These are phyloP conservation scores for Urostyla sp. DNA, from an alignment of 73 alveolate species.

Conservation along the genomic window DNA sequence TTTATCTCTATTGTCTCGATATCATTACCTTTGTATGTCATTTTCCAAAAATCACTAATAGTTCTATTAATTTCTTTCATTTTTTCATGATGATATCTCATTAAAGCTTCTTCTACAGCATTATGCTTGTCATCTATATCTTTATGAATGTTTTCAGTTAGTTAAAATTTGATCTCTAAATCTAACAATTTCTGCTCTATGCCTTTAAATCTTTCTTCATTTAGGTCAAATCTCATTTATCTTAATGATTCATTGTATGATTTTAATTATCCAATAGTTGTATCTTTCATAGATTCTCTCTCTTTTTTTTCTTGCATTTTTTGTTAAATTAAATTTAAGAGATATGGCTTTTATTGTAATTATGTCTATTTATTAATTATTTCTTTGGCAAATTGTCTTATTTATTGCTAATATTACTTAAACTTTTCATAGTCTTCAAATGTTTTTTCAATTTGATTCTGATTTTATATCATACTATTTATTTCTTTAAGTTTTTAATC, in stretches of 20 bases:
- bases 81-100: conserved; percentile 94
- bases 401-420: neutral
- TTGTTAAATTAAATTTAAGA: neutral
- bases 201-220: conserved; percentile 14
- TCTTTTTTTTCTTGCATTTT: neutral
- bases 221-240: conserved; percentile 16
- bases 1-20: conserved; percentile 91
- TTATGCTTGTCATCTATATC: conserved; percentile 70
- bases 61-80: conserved; percentile 95
- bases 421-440: conserved; percentile 22
- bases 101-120: conserved; percentile 91
- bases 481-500: conserved; percentile 1
- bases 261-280: neutral
- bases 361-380: conserved; percentile 5
- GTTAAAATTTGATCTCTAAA: conserved; percentile 32
- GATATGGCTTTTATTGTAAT: neutral
- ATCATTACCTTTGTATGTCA: conserved; percentile 96
- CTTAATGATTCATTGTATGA: conserved; percentile 26
- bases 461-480: neutral
- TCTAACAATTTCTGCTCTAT: conserved; percentile 50
- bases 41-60: conserved; percentile 91
- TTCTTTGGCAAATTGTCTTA: neutral
- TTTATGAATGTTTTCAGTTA: conserved; percentile 39
- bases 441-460: neutral
- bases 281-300: neutral